Conservation (phyloP, 768 basidiomycete species). For the Serendipita indica region DNA sequence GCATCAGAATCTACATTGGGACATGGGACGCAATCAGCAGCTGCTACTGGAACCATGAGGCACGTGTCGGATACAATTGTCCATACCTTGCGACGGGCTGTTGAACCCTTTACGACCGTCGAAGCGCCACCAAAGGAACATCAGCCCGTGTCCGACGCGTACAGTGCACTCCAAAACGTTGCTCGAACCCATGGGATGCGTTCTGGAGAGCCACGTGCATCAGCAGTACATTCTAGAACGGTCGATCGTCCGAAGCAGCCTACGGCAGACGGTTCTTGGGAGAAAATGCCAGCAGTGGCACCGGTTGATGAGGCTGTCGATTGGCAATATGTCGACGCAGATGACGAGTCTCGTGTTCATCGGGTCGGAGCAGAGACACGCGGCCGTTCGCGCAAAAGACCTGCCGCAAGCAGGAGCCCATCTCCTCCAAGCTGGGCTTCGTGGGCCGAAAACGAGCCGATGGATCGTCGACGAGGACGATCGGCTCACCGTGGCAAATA, state of each 20-base stretch:
- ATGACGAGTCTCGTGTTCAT: not conserved
- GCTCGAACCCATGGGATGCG: slow-evolving; percentile 6
- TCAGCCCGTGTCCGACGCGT: not conserved
- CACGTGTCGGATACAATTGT: slow-evolving; percentile 7
- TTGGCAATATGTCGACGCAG: not conserved
- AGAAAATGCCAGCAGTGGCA: too few species aligned
- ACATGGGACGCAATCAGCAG: not conserved
- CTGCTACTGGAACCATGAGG: not conserved
- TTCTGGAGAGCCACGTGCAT: not conserved
- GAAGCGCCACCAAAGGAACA: not conserved
- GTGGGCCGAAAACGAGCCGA: slow-evolving; percentile 7
- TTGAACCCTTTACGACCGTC: not conserved
- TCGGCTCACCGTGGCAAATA: not conserved
- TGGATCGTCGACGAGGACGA: not conserved
- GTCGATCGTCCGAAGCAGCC: too few species aligned
- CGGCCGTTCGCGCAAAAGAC: not conserved
- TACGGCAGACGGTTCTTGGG: too few species aligned
- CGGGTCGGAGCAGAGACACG: not conserved
- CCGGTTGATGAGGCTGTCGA: too few species aligned
- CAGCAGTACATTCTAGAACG: not conserved
- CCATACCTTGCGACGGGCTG: not conserved
- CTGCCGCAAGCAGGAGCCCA: not conserved
- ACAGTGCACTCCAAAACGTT: not conserved
- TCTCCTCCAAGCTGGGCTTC: slow-evolving; percentile 7
- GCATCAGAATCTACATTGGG: not conserved